Evolutionary conservation across 2,329 filamentous ascomycete species (phyloP).

Genomic region (Cordyceps tenuipes): DNA sequence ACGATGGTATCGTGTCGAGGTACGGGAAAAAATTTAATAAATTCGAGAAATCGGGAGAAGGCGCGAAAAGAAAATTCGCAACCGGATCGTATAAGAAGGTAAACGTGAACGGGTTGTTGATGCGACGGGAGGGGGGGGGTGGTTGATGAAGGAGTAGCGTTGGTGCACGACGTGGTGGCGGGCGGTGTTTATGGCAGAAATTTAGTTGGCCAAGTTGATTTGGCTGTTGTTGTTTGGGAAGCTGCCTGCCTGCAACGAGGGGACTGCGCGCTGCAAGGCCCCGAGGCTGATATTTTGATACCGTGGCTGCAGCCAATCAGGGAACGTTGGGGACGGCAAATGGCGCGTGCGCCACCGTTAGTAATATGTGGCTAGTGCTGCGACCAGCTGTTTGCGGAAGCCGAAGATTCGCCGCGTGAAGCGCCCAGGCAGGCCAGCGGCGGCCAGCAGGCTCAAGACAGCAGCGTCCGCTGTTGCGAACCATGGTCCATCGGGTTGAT

Average conservation of each 20-base stretch:
- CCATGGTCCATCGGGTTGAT: neutral
- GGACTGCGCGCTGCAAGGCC: slow-evolving; percentile 1
- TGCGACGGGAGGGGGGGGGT: slow-evolving; percentile 1
- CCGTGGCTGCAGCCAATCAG: neutral
- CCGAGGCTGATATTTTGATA: slow-evolving; percentile 3
- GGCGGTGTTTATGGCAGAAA: slow-evolving; percentile 14
- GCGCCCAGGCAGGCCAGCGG: neutral
- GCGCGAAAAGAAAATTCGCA: slow-evolving; percentile 1
- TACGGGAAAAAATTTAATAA: slow-evolving; percentile 5
- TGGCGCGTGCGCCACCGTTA: slow-evolving; percentile 3
- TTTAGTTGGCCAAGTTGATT: slow-evolving; percentile 12
- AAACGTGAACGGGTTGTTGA: neutral
- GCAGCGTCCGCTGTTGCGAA: neutral
- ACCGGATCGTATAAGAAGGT: neutral
- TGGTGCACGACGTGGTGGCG: slow-evolving; percentile 8
- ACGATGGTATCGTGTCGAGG: slow-evolving; percentile 10
- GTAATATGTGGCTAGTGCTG: slow-evolving; percentile 10
- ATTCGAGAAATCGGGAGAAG: neutral
- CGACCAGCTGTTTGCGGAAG: slow-evolving; percentile 7
- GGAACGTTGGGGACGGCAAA: neutral
- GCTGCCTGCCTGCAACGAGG: neutral
- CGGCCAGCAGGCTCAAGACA: neutral
- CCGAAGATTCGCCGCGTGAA: slow-evolving; percentile 3
- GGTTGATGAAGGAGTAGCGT: slow-evolving; percentile 10
- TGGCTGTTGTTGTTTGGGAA: slow-evolving; percentile 11